Base-by-base conservation (phyloP, 495 filamentous ascomycete species). In the Parathielavia hyrcaniae region DNA sequence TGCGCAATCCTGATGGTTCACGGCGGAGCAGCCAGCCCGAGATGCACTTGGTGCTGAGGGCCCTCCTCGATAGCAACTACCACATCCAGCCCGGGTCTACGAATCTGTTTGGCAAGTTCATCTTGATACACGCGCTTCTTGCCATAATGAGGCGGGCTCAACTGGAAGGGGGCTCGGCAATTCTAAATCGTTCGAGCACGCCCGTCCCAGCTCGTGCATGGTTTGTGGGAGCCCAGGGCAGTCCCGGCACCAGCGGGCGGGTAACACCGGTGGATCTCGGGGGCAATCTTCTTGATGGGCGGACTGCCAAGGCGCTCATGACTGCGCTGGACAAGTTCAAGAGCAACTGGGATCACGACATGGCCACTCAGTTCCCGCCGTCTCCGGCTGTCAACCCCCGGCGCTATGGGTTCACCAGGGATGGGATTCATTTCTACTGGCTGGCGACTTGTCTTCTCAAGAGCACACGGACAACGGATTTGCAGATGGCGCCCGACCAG, bases 61-160 rank as follows among this genome's bases (percentile, higher is more conserved):
- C 78, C 0, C 68, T 88, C 35, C 70, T 84, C 50, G 72, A 82
- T 39, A 67, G 68, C n/a, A 68, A 67, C 11, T 74, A 75, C 45
- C 74, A 75, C 49, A 79, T 86, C 59, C 75, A 77, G 20, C 76
- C 76, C 1, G 75, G 78, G 12, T 73, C 75, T 11, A 87, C 85
- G 2, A 88, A 87, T 53, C 69, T 82, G 0, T 84, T 81, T 60
- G 81, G 81, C 9, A 88, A 88, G 57, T 87, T 87, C 58, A 80
- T 88, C 35, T 62, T 87, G n/a, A 77, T 88, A 11, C 83, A 88
- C 55, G 81, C 81, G 8, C 66, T 86, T 17, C 77, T 83, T 51
- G 73, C 79, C 22, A 73, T 83, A 52, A 74, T 85, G 46, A 75
- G 76, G 47, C 67, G 63, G 50, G 68, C 63, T 32, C 67, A 74